A percentile compares a stretch with the other conserved stretches of the same genome.
Evolutionary conservation across 768 basidiomycete species (phyloP).

Genomic region (Epithele typhae): DNA sequence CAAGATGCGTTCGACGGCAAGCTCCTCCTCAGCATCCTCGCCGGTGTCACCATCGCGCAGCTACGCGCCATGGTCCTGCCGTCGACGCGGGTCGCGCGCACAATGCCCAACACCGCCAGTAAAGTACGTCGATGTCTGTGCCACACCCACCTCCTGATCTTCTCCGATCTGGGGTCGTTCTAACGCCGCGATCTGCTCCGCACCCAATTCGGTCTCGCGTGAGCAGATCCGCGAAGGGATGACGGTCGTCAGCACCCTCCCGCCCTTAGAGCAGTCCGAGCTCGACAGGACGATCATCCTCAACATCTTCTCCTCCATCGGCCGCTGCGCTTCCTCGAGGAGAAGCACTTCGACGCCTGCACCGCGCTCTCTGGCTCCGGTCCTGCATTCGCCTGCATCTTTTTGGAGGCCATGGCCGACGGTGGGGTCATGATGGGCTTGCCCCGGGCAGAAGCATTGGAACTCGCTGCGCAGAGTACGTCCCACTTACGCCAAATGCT

Average conservation of each 20-base stretch:
- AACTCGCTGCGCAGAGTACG: slow-evolving; percentile 93
- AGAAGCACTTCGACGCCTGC: slow-evolving; percentile 98
- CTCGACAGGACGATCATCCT: slow-evolving; percentile 70
- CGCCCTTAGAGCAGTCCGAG: slow-evolving; percentile 45
- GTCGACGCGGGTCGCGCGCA: slow-evolving; percentile 82
- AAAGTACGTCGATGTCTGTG: slow-evolving; percentile 48
- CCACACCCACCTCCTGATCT: background rate
- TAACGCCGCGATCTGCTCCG: background rate
- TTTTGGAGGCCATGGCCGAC: slow-evolving; percentile 98
- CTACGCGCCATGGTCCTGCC: slow-evolving; percentile 69
- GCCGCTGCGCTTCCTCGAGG: slow-evolving; percentile 93
- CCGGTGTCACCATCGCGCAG: slow-evolving; percentile 90
- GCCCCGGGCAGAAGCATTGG: slow-evolving; percentile 88
- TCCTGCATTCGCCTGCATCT: slow-evolving; percentile 94
- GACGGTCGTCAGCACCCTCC: slow-evolving; percentile 85
- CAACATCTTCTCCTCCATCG: slow-evolving; percentile 96
- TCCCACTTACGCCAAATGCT: slow-evolving; percentile 10
- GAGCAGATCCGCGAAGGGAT: slow-evolving; percentile 95
- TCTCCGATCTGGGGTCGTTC: background rate
- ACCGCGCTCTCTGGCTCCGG: slow-evolving; percentile 96
- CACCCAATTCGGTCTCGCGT: too few relatives aligned
- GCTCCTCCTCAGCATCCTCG: slow-evolving; percentile 93
- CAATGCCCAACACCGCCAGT: slow-evolving; percentile 98
- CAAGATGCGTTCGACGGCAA: slow-evolving; percentile 82
- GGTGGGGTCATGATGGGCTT: slow-evolving; percentile 99